Base-by-base conservation (phyloP, 768 basidiomycete species). In the Hygrophorus pudorinus region DNA sequence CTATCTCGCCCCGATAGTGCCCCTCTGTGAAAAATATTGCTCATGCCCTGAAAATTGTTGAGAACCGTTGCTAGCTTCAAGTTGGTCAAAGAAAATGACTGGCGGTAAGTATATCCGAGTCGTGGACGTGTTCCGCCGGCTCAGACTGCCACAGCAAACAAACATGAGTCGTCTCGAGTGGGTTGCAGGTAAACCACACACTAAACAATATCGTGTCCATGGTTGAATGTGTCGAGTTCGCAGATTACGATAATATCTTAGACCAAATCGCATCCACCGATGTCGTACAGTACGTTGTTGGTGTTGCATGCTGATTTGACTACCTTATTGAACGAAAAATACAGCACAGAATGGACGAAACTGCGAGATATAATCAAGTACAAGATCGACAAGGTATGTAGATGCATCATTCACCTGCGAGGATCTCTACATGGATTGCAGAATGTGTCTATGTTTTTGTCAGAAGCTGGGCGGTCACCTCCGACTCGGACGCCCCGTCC, bases 351-450 rank as follows among this genome's bases (percentile, higher is more conserved):
- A 56, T 92, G 88, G 89, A 53, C 67, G 14, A 60, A 68, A 32
- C 67, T 91, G 35, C 76, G 84, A 31, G 72, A 81, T 54, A 75
- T 78, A 44, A 76, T 91, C 58, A 88, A 87, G 59, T 58, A 71
- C 58, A 86, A 79, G 59, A 66, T 89, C 9, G 63, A 72, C 54
- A 65, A 85, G 68, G 87, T 87, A 52, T 43, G 34, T 50, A 40
- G 18, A 27, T 39, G 20, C 32, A 12, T 21, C 31, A 29, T 35
- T n/a, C n/a, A 7, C 17, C 12, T 28, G 42, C 34, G 5, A 9
- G 12, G 7, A 27, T 17, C 9, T 16, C 10, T 20, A 20, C 41
- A 17, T 24, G 24, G 38, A 18, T 44, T 42, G 24, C 53, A 80
- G 76, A 81, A 78, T 48, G 68, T 73, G 32, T 59, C 61, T 17